These are phyloP conservation scores for Kluyveromyces starmeri DNA, from an alignment of 805 yeast genomes.

Conservation along the genomic window DNA sequence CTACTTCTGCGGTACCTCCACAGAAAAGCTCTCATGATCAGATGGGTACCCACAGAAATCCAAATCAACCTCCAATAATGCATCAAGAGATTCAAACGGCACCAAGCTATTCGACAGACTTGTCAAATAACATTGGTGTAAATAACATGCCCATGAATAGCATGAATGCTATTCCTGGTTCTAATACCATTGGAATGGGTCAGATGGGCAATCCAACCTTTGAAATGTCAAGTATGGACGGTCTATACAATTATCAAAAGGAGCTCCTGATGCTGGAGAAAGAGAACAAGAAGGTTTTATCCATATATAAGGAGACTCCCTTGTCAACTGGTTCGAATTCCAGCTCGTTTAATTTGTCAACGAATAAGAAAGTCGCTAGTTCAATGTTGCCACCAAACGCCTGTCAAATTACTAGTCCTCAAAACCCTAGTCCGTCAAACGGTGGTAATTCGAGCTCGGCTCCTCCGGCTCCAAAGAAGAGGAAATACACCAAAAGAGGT, in stretches of 20 bases:
- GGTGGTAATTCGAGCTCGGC: neutral
- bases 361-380: constrained; percentile 20
- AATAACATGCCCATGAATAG: neutral
- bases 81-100: neutral
- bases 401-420: constrained; percentile 2
- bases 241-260: constrained; percentile 74
- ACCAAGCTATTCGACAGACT: neutral
- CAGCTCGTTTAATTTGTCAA: constrained; percentile 57
- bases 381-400: constrained; percentile 3
- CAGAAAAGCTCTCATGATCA: neutral
- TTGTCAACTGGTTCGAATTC: constrained; percentile 56
- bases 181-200: neutral
- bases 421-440: constrained; percentile 1
- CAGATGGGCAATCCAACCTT: neutral
- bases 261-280: constrained; percentile 67
- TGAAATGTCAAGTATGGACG: constrained; percentile 29
- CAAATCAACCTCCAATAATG: neutral
- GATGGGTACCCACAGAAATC: neutral
- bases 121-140: neutral
- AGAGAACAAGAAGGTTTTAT: constrained; percentile 47
- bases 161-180: neutral
- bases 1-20: neutral
- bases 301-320: constrained; percentile 6
- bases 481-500: constrained; percentile 3
- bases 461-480: neutral